Evolutionary conservation across 2,329 filamentous ascomycete species (phyloP).

Genomic region (Trichoderma sp.): DNA sequence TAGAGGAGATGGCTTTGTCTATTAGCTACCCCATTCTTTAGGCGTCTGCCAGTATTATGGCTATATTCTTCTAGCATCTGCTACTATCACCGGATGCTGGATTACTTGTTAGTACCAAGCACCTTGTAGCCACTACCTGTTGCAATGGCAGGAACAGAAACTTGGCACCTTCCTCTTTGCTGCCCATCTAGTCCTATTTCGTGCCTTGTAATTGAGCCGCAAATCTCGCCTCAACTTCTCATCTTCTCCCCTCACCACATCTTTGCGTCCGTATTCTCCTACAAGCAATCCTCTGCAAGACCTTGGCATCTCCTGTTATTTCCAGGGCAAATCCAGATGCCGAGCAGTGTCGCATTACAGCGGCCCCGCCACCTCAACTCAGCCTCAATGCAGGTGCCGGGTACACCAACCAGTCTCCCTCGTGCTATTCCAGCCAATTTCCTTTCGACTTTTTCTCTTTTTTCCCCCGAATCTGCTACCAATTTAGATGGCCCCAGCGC

Average conservation of each 20-base stretch:
- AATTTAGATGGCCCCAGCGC: background rate
- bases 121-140: too few species aligned
- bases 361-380: background rate
- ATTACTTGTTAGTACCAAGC: too few species aligned
- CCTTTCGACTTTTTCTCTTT: background rate
- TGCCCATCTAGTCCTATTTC: background rate
- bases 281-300: background rate
- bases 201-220: background rate
- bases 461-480: background rate
- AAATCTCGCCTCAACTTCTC: background rate
- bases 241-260: background rate
- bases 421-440: background rate
- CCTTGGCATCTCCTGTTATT: background rate
- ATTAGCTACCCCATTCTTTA: background rate
- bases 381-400: background rate
- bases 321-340: background rate
- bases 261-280: background rate
- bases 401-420: background rate
- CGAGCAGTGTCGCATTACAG: background rate
- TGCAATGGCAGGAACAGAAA: background rate
- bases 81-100: too few species aligned
- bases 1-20: background rate
- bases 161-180: background rate
- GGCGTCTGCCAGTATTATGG: background rate
- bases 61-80: background rate